A percentile compares a stretch with the other conserved stretches of the same genome.
Conservation (phyloP, 805 yeast species). For the Cyberlindnera xylosilytica region DNA sequence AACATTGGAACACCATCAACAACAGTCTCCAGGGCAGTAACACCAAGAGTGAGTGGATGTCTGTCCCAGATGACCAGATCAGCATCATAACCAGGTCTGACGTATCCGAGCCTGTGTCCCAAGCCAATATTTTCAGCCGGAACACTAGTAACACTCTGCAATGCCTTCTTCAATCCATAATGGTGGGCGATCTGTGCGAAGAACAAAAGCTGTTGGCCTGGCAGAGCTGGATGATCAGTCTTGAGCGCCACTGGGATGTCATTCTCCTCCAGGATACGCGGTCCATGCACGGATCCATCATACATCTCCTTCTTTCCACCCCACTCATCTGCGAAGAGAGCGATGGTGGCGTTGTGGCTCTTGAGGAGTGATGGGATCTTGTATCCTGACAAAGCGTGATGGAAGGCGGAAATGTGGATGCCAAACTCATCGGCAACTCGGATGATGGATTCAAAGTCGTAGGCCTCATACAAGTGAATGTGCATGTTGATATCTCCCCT, state of each 20-base stretch:
- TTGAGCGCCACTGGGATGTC: conserved; percentile 7
- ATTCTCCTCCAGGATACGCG: conserved; percentile 2
- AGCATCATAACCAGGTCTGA: conserved; percentile 9
- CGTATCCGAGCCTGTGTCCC: conserved; percentile 7
- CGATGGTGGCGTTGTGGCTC: conserved; percentile 6
- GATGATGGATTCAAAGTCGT: conserved; percentile 9
- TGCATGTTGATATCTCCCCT: conserved; percentile 8
- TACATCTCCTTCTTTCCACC: conserved; percentile 11
- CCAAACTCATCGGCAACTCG: conserved; percentile 11
- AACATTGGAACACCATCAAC: conserved; percentile 9
- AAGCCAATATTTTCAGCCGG: conserved; percentile 6
- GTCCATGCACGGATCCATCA: conserved; percentile 6
- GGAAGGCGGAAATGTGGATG: conserved; percentile 5
- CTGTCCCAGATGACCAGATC: conserved; percentile 11
- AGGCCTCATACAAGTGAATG: conserved; percentile 9
- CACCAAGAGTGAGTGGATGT: conserved; percentile 8
- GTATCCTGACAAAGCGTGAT: conserved; percentile 9
- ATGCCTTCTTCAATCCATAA: conserved; percentile 4
- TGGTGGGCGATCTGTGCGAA: conserved; percentile 8
- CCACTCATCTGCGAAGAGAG: conserved; percentile 11
- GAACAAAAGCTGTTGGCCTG: conserved; percentile 8
- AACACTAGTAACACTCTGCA: conserved; percentile 4
- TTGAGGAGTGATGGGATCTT: conserved; percentile 6
- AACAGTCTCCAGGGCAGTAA: conserved; percentile 1
- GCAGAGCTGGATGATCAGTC: conserved; percentile 11